A percentile compares a stretch with the other conserved stretches of the same genome.
Evolutionary conservation across 2,329 filamentous ascomycete genomes (phyloP).

Genomic region (Alternaria burnsii): DNA sequence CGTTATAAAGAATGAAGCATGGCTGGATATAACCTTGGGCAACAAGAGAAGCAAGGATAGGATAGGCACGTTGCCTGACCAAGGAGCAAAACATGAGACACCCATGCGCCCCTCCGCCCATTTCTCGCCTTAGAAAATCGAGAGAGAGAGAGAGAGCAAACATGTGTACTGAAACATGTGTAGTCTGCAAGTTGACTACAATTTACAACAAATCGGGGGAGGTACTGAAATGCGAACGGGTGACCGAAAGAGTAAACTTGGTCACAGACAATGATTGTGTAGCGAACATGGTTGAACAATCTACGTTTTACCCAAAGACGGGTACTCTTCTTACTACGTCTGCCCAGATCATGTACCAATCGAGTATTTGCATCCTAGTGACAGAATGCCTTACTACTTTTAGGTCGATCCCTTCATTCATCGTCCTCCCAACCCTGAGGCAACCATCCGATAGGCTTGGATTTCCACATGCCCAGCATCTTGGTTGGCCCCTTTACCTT

Average conservation of each 20-base stretch:
- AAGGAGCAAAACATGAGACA: neutral
- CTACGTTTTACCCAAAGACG: neutral
- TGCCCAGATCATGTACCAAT: neutral
- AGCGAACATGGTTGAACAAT: neutral
- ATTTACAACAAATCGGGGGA: neutral
- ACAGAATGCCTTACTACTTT: neutral
- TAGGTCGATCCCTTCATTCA: slow-evolving; percentile 18
- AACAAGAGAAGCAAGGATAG: neutral
- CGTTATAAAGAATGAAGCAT: neutral
- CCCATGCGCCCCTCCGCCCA: neutral
- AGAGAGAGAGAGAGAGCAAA: neutral
- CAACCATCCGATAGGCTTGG: slow-evolving; percentile 42
- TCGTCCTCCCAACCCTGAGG: slow-evolving; percentile 38
- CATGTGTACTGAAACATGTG: neutral
- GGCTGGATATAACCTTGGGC: neutral
- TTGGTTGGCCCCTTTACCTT: slow-evolving; percentile 41
- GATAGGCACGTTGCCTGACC: neutral
- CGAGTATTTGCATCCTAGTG: neutral
- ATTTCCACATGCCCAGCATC: slow-evolving; percentile 44
- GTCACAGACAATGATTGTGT: neutral
- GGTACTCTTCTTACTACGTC: neutral
- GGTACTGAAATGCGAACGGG: neutral
- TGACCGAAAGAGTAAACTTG: neutral
- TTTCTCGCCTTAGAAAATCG: too few species aligned
- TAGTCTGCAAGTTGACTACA: neutral